Conservation (phyloP, 805 yeast species). For the Wickerhamomyces bovis region DNA sequence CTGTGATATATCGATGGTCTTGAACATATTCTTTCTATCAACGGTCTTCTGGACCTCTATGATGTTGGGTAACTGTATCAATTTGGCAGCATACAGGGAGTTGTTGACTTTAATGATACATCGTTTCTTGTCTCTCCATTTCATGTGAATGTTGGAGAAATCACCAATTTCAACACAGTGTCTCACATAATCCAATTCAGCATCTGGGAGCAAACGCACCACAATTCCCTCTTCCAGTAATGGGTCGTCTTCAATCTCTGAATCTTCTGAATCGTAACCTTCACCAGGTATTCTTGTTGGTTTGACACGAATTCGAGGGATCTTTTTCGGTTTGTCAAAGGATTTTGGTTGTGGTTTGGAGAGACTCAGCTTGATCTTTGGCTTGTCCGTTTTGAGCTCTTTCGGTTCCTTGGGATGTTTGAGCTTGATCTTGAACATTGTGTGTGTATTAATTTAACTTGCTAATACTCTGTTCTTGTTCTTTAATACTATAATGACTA, state of each 20-base stretch:
- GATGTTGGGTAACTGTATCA: constrained; percentile 85
- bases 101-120: constrained; percentile 74
- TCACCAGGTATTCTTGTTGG: constrained; percentile 79
- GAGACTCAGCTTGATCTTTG: constrained; percentile 13
- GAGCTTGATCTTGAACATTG: constrained; percentile 5
- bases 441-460: neutral
- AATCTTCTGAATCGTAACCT: constrained; percentile 95
- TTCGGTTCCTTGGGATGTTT: neutral
- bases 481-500: too few species aligned
- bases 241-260: constrained; percentile 94
- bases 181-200: constrained; percentile 65
- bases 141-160: constrained; percentile 61
- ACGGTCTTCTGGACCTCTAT: constrained; percentile 84
- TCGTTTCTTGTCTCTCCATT: constrained; percentile 76
- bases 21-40: constrained; percentile 83
- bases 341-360: neutral
- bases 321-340: constrained; percentile 3
- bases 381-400: neutral
- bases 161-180: constrained; percentile 76
- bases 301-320: constrained; percentile 45
- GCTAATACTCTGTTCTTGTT: too few species aligned
- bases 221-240: constrained; percentile 81
- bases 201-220: constrained; percentile 64
- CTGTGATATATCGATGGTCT: constrained; percentile 81
- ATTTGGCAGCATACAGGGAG: constrained; percentile 69